Evolutionary conservation across 495 filamentous ascomycete genomes (phyloP).

Genomic region (Schizothecium vesticola): DNA sequence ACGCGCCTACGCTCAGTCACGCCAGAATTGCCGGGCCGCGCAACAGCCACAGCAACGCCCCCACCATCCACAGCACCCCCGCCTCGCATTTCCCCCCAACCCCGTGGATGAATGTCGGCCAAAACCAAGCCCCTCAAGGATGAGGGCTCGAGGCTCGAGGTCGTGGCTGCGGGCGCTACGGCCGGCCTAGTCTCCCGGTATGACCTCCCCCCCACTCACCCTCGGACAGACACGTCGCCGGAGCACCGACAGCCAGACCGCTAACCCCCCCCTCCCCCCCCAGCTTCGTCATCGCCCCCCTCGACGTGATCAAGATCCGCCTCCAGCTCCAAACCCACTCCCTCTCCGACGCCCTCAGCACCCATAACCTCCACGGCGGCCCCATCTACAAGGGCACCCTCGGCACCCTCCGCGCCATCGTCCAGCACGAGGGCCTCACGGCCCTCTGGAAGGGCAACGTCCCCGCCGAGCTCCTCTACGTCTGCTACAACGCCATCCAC

Average conservation of each 20-base stretch:
- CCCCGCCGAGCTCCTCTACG: slow-evolving; percentile 88
- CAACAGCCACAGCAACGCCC: neutral
- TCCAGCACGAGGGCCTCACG: slow-evolving; percentile 71
- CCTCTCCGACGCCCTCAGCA: slow-evolving; percentile 59
- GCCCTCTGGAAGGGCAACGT: slow-evolving; percentile 98
- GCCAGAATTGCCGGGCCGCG: neutral
- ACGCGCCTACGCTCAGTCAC: neutral
- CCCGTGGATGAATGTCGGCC: slow-evolving; percentile 30
- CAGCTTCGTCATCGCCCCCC: slow-evolving; percentile 84
- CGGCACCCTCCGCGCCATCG: slow-evolving; percentile 68
- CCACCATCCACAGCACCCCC: neutral
- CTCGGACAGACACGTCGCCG: no score
- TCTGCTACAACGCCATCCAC: slow-evolving; percentile 81
- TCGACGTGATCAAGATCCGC: slow-evolving; percentile 96
- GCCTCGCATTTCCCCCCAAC: neutral
- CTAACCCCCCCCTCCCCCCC: neutral
- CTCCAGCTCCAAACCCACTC: slow-evolving; percentile 85
- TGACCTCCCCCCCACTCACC: slow-evolving; percentile 63
- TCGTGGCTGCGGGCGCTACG: slow-evolving; percentile 75
- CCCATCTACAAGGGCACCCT: slow-evolving; percentile 77
- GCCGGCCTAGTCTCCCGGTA: slow-evolving; percentile 91
- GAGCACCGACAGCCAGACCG: neutral
- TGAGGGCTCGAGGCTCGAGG: slow-evolving; percentile 85
- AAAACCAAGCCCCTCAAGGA: slow-evolving; percentile 67
- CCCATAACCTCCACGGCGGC: slow-evolving; percentile 44